Conservation (phyloP, 306 rosid species). For the Chamaecrista fasciculata region DNA sequence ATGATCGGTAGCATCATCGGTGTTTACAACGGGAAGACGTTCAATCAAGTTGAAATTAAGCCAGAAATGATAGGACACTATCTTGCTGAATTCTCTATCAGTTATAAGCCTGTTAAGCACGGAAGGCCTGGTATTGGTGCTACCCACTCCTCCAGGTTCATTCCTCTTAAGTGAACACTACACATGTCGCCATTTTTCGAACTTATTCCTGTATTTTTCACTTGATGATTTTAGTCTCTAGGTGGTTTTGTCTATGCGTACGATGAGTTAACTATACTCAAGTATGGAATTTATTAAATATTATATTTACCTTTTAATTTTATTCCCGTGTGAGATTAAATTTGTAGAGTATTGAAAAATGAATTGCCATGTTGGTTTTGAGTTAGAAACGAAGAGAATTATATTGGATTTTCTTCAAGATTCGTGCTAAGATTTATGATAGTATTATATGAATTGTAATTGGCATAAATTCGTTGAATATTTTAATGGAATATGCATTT, state of each 20-base stretch:
- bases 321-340: too few relatives aligned
- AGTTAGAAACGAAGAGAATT: too few relatives aligned
- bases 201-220: not conserved
- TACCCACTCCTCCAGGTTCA: slow-evolving; percentile 39
- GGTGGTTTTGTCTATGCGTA: not conserved
- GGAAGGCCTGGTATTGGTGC: slow-evolving; percentile 49
- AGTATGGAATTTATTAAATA: not conserved
- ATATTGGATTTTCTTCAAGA: too few relatives aligned
- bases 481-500: too few relatives aligned
- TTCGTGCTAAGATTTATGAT: too few relatives aligned
- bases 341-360: too few relatives aligned
- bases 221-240: not conserved
- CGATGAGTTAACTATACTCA: not conserved
- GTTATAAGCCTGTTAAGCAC: slow-evolving; percentile 38
- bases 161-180: slow-evolving; percentile 38
- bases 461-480: too few relatives aligned
- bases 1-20: slow-evolving; percentile 34
- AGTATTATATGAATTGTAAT: too few relatives aligned
- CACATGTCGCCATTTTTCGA: not conserved
- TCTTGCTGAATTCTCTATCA: slow-evolving; percentile 40
- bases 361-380: too few relatives aligned
- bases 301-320: not conserved
- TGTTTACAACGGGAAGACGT: slow-evolving; percentile 37
- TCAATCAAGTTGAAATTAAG: slow-evolving; percentile 41
- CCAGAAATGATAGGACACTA: slow-evolving; percentile 45